phyloP scores from a whole-genome alignment of 371 early-diverging fungal species.

The Mucor lusitanicus region DNA sequence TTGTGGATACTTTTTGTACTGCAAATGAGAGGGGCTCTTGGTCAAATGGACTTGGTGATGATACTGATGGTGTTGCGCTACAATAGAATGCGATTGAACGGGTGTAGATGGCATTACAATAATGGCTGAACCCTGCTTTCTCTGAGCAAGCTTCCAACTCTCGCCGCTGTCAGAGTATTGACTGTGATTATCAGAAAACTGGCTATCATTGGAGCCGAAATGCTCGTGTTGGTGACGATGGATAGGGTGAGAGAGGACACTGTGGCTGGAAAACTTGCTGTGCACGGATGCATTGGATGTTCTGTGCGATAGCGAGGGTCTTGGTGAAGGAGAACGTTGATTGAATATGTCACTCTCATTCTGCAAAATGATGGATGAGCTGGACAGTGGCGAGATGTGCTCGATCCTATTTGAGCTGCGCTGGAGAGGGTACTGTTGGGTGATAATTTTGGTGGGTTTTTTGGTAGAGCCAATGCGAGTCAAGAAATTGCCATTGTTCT shows the following conservation, averaged over 20 bases:
- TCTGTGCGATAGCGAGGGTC: background rate
- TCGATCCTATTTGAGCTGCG: background rate
- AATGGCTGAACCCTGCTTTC: background rate
- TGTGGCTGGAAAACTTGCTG: background rate
- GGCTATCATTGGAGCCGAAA: background rate
- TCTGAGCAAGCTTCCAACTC: constrained; percentile 7
- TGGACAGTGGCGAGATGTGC: constrained; percentile 9
- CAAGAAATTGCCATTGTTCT: constrained; percentile 1
- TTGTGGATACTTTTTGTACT: background rate
- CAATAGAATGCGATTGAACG: background rate
- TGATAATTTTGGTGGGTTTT: background rate
- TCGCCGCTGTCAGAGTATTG: background rate
- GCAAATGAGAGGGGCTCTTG: background rate
- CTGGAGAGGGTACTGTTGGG: background rate
- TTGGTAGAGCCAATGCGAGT: background rate
- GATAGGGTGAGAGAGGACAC: background rate
- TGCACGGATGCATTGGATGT: background rate
- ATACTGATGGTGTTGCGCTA: background rate
- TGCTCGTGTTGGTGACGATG: background rate
- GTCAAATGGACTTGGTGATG: background rate
- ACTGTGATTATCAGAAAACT: background rate
- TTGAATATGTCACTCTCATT: constrained; percentile 2
- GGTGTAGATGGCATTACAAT: background rate
- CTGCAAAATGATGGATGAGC: background rate
- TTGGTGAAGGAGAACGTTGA: background rate